Conservation (phyloP, 495 filamentous ascomycete species). For the Amphirosellinia nigrospora region DNA sequence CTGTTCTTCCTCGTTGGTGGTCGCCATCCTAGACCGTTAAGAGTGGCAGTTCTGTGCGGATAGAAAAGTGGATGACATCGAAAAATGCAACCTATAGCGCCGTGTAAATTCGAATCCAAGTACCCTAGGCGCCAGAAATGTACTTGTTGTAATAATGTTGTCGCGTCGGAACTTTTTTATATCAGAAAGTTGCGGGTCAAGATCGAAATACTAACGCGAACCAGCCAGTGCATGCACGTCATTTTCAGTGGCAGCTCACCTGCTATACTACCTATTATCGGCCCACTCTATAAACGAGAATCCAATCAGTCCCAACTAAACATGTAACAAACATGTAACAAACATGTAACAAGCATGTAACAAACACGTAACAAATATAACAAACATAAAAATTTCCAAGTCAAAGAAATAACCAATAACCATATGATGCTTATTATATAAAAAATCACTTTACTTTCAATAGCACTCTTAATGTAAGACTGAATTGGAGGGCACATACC, state of each 20-base stretch:
- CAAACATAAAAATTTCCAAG: no score
- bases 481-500: no score
- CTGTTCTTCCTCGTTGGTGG: conserved; percentile 14
- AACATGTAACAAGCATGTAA: no score
- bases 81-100: neutral
- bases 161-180: conserved; percentile 27
- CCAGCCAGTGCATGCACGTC: conserved; percentile 5
- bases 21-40: conserved; percentile 13
- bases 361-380: no score
- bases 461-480: no score
- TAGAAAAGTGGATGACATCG: conserved; percentile 1
- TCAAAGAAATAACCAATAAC: no score
- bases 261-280: neutral
- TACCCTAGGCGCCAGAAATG: neutral
- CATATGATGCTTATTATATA: no score
- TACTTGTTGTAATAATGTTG: neutral
- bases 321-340: no score
- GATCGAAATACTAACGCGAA: neutral
- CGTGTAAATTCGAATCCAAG: neutral
- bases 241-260: conserved; percentile 1
- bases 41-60: neutral
- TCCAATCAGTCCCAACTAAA: neutral
- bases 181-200: conserved; percentile 17
- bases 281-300: neutral
- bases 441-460: no score